Evolutionary conservation across 1,284 basidiomycete species (phyloP), one percentile per base, ranked within the genome.

Genomic region (Austroboletus niveus): DNA sequence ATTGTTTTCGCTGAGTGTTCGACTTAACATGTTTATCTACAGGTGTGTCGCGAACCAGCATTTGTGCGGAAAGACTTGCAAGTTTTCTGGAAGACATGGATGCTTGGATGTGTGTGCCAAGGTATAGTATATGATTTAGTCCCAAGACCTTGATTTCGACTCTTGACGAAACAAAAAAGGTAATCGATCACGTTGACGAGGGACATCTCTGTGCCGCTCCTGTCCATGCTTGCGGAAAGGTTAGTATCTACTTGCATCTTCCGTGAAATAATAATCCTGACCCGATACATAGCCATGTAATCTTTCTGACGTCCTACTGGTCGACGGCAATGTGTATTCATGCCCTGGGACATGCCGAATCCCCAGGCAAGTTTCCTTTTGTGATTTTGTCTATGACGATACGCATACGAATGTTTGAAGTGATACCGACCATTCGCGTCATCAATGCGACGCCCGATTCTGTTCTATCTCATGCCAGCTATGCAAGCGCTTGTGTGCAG

Each of bases 181-280:
- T 73, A 12, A 66, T 70, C n/a, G 68, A 66, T 36, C 78, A 82
- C 49, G 36, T 50, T 11, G 79, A 76, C 2, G 72, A 69, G 0
- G 76, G 74, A 4, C 82, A 85, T 55, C 49, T 76, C 44, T 85
- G 83, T 58, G 74, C 79, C 1, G 77, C 81, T 8, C 63, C 68
- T 1, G 59, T 72, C 1, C 83, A 85, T 55, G 73, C 72, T n/a
- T 85, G 84, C 51, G 80, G 80, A 29, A 65, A 76, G 69, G 82
- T 79, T 52, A 46, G 67, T 5, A 12, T 10, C 20, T 2, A 9
- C 17, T n/a, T 41, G 22, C 5, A 10, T 22, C 14, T 1, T 27
- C 12, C 22, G 20, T 15, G 11, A 10, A 14, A 12, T 12, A 12
- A 7, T n/a, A 14, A 41, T 29, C 7, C 24, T 31, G 30, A 41